A percentile compares a stretch with the other conserved stretches of the same genome.
Evolutionary conservation across 345 rosid genomes (phyloP).

Genomic region (Rubroshorea leprosula): DNA sequence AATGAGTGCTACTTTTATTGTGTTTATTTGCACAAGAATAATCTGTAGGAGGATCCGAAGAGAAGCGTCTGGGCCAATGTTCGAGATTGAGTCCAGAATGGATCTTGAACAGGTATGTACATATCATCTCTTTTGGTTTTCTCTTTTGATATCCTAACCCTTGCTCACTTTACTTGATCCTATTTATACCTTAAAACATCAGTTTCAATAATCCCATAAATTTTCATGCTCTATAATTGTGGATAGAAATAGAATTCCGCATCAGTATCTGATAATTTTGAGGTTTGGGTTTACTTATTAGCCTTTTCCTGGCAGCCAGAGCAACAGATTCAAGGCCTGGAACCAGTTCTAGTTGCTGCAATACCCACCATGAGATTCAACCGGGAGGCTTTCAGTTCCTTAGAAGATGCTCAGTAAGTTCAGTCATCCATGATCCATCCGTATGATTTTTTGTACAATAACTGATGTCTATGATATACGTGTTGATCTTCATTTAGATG

Average conservation of each 20-base stretch:
- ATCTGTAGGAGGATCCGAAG: conserved; percentile 49
- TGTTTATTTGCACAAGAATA: conserved; percentile 58
- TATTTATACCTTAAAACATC: too few species aligned
- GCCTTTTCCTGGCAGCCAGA: conserved; percentile 38
- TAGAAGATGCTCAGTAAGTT: conserved; percentile 61
- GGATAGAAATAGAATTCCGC: not conserved
- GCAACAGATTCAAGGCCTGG: conserved; percentile 39
- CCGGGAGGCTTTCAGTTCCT: conserved; percentile 37
- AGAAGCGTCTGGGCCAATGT: conserved; percentile 32
- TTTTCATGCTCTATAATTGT: too few species aligned
- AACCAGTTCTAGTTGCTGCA: conserved; percentile 57
- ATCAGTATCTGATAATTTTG: not conserved
- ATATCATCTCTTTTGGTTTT: not conserved
- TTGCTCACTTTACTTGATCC: not conserved
- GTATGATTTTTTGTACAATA: not conserved
- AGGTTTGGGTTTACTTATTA: not conserved
- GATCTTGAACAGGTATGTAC: conserved; percentile 46
- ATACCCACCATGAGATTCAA: conserved; percentile 58
- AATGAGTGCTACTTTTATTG: conserved; percentile 55
- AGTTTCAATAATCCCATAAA: too few species aligned
- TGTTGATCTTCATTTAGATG: conserved; percentile 37
- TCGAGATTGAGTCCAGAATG: conserved; percentile 41
- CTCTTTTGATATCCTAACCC: too few species aligned
- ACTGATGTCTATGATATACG: too few species aligned
- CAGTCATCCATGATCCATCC: not conserved